Base-by-base conservation (phyloP, 2,329 filamentous ascomycete genomes). In the Gaeumannomyces tritici region DNA sequence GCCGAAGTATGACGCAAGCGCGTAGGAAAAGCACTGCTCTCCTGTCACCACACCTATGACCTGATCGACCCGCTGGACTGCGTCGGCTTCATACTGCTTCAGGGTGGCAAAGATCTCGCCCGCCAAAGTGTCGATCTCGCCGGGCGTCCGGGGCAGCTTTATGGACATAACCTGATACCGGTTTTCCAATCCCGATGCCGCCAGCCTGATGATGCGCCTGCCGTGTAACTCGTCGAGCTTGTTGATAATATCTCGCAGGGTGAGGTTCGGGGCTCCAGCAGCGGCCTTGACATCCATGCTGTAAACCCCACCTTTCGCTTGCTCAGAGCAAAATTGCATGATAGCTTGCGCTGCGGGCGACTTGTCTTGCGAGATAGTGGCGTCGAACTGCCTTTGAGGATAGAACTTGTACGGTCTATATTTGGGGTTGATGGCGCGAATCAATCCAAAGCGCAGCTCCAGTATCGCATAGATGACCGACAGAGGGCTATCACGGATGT, bases 401-500 rank as follows among this genome's bases (percentile, higher is more conserved):
- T 75, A 75, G 66, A 80, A 88, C 35, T 76, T 76, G 69, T 87
- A 87, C 1, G 76, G 73, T 9, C 76, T 80, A 64, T 86, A 88
- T 54, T 85, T 80, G 0, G 79, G 83, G 0, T 79, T 87, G 24
- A 78, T 80, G 21, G 80, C 83, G 27, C 85, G 77, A 33, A 88
- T 75, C 0, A 87, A 73, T 0, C 75, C 74, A 64, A 84, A 86
- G 3, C 79, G 80, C 5, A 88, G 74, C 67, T 88, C 85, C 1
- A 88, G 73, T n/a, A 82, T 79, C 0, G 84, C 83, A 61, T 85
- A 84, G n/a, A 87, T 77, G 60, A 83, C 80, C 55, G 73, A 73
- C 7, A 87, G 72, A 0, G 80, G 76, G 3, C 72, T 80, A 1
- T 72, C 64, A 26, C 79, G 77, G 62, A 88, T 83, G 66, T 88